Conservation (phyloP, 305 asterid species). For the Solanum hybrid region DNA sequence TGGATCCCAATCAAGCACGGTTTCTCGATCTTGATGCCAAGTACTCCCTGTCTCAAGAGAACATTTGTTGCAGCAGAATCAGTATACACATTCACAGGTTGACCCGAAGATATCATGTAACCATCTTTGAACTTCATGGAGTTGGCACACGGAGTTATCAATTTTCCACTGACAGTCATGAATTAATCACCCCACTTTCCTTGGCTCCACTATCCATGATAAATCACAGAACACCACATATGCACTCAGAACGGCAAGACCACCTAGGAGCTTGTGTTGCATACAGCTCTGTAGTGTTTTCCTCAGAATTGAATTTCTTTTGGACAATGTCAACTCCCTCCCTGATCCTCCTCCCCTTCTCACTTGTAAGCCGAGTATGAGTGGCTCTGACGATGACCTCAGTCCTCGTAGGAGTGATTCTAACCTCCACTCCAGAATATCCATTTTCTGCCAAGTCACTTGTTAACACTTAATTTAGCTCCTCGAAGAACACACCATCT, state of each 20-base stretch:
- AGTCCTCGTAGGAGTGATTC: not conserved
- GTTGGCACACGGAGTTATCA: not conserved
- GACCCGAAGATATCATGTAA: not conserved
- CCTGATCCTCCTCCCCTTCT: slow-evolving; percentile 56
- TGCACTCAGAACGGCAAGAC: slow-evolving; percentile 43
- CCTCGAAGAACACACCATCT: not conserved
- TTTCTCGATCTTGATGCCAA: not conserved
- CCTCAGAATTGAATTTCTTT: slow-evolving; percentile 49
- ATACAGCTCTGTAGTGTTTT: slow-evolving; percentile 47
- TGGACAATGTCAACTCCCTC: slow-evolving; percentile 52
- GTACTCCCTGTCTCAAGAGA: not conserved
- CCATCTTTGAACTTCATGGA: not conserved
- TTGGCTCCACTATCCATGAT: not conserved
- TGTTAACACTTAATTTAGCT: not conserved
- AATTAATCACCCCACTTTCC: not conserved
- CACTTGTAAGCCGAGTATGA: slow-evolving; percentile 13
- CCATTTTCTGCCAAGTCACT: not conserved
- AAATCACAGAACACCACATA: not conserved
- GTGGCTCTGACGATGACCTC: not conserved
- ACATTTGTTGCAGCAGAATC: not conserved
- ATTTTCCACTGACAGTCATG: not conserved
- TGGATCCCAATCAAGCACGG: not conserved
- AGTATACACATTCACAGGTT: not conserved
- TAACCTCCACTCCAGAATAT: not conserved
- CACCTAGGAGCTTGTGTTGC: slow-evolving; percentile 56